Evolutionary conservation across 441 rosid species (phyloP).

Genomic region (Corymbia citriodora): DNA sequence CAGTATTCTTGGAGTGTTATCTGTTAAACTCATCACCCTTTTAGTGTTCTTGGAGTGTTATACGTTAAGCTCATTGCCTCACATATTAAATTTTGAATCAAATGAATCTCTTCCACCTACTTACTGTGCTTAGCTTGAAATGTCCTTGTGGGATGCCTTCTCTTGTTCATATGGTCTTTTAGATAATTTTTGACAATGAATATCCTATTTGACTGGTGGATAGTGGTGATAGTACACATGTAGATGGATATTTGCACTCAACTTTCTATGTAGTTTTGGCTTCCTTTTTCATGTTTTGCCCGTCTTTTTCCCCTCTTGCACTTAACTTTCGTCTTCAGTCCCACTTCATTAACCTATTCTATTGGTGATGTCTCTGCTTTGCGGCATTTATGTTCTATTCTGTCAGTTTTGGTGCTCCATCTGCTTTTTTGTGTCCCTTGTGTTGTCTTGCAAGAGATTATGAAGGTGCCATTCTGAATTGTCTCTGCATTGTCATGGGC

Average conservation of each 20-base stretch:
- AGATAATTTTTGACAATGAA: neutral
- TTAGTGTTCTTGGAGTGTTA: neutral
- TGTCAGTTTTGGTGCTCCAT: neutral
- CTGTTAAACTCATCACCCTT: neutral
- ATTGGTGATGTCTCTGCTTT: neutral
- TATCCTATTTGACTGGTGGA: neutral
- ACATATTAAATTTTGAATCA: neutral
- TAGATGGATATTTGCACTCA: neutral
- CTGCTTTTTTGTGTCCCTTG: neutral
- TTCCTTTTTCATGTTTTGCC: neutral
- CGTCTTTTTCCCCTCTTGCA: neutral
- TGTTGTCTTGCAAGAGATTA: neutral
- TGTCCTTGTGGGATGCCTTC: neutral
- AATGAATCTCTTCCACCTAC: neutral
- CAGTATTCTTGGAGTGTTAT: neutral
- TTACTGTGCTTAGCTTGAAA: neutral
- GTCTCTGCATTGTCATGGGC: neutral
- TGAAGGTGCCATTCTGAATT: neutral
- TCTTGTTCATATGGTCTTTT: neutral
- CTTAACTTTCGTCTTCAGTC: neutral
- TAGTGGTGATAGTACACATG: neutral
- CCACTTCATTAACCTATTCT: neutral
- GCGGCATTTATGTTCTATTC: neutral
- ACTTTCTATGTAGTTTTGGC: neutral
- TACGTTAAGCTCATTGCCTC: neutral